Evolutionary conservation across 495 filamentous ascomycete species (phyloP).

Genomic region (Aspergillus diversus): DNA sequence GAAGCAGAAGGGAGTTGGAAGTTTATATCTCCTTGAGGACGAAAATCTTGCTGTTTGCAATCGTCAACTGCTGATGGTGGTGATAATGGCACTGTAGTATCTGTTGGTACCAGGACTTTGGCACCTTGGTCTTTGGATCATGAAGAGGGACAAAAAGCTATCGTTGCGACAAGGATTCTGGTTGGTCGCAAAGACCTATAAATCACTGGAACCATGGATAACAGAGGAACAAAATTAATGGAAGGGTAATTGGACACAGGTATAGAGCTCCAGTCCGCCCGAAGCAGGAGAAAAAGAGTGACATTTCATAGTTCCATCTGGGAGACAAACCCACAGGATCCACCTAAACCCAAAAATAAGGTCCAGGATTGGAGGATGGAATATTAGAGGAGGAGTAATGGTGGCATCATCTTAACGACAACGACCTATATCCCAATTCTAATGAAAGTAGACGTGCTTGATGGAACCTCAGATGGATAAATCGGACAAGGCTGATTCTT

Average conservation of each 20-base stretch:
- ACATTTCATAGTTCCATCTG: conserved; percentile 40
- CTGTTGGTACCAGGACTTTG: conserved; percentile 18
- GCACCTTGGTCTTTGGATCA: conserved; percentile 17
- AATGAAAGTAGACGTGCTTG: too few relatives aligned
- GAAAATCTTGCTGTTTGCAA: conserved; percentile 23
- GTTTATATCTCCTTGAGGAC: conserved; percentile 38
- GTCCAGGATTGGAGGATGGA: background rate
- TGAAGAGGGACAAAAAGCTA: conserved; percentile 22
- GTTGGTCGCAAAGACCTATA: background rate
- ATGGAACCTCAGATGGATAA: too few relatives aligned
- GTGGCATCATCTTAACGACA: conserved; percentile 18
- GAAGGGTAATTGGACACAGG: conserved; percentile 16
- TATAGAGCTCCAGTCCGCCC: conserved; percentile 23
- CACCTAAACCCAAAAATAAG: conserved; percentile 7
- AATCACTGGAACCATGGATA: conserved; percentile 28
- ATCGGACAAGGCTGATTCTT: too few relatives aligned
- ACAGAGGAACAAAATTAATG: conserved; percentile 28
- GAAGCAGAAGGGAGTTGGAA: conserved; percentile 10
- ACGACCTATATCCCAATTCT: background rate
- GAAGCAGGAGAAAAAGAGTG: conserved; percentile 33
- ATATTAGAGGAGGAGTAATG: conserved; percentile 9
- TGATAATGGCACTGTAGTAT: conserved; percentile 39
- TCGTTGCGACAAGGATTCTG: background rate
- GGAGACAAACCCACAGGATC: conserved; percentile 21
- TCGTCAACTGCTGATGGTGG: conserved; percentile 11